Percentiles rank a stretch among this genome's conserved stretches.
phyloP scores from a whole-genome alignment of 2,329 filamentous ascomycete genomes.

The Dactylellina haptotyla region DNA sequence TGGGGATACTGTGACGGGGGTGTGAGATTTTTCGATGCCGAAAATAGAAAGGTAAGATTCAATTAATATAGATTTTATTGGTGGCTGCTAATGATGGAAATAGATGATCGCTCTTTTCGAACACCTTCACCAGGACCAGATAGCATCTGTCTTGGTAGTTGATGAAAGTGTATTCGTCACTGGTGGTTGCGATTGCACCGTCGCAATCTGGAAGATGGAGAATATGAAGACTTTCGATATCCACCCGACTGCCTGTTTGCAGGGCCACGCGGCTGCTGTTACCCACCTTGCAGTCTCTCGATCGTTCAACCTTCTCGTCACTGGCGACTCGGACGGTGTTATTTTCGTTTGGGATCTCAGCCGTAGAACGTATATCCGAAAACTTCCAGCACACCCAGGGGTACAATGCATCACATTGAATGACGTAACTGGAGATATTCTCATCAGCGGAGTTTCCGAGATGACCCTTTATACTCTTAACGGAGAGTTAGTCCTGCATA shows the following conservation, averaged over 20 bases:
- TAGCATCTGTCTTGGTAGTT: slow-evolving; percentile 83
- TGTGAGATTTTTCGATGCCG: slow-evolving; percentile 86
- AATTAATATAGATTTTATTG: not conserved
- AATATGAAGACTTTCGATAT: slow-evolving; percentile 79
- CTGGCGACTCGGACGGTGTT: slow-evolving; percentile 81
- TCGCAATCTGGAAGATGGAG: slow-evolving; percentile 81
- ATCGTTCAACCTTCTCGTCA: slow-evolving; percentile 87
- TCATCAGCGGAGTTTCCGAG: slow-evolving; percentile 80
- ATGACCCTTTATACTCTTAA: slow-evolving; percentile 88
- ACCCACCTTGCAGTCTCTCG: slow-evolving; percentile 84
- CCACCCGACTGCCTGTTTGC: slow-evolving; percentile 79
- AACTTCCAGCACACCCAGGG: slow-evolving; percentile 65
- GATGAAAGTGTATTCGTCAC: slow-evolving; percentile 86
- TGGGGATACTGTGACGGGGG: slow-evolving; percentile 96
- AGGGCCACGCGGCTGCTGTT: slow-evolving; percentile 87
- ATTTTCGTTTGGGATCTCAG: slow-evolving; percentile 96
- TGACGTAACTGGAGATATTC: slow-evolving; percentile 87
- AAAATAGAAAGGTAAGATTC: slow-evolving; percentile 74
- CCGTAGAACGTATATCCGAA: slow-evolving; percentile 83
- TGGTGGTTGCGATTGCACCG: slow-evolving; percentile 88
- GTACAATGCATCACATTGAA: slow-evolving; percentile 85
- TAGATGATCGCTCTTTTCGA: slow-evolving; percentile 85
- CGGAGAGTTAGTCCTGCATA: slow-evolving; percentile 81
- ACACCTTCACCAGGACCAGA: slow-evolving; percentile 89
- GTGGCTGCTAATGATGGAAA: not conserved